Evolutionary conservation across 2,329 filamentous ascomycete species (phyloP), one percentile per base, ranked within the genome.

Genomic region (Penicillium sp.): DNA sequence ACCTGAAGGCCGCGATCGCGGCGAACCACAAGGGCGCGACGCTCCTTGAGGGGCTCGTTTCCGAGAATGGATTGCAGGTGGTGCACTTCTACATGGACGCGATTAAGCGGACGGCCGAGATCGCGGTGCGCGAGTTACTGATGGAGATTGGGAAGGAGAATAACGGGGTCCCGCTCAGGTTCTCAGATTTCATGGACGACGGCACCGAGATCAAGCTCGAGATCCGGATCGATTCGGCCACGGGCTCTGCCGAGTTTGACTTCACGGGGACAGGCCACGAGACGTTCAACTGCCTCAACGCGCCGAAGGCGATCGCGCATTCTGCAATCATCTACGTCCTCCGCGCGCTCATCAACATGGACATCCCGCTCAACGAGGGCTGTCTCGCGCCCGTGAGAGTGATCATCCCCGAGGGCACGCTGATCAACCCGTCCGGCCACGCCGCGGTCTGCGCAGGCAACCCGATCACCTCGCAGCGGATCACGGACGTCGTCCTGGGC

Each of bases 281-380:
- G 76, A 90, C 92, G 1, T 92, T 92, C 69, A 90, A 83, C 48
- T 93, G 93, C 69, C 89, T 89, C 75, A 95, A 95, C 70, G 91
- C 91, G 0, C 91, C 91, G 0, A 86, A 92, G 76, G 91, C 91
- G 3, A 90, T 95, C 52, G 93, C 91, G 0, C 92, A 91, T 78
- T 90, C 86, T 41, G 91, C 91, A 54, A 93, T 95, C 71, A 94
- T 95, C 73, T 96, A 96, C 82, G 92, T 90, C 69, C 83, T 96
- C 13, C 88, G 92, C 48, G 91, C 89, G 70, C 83, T 96, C 61
- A 92, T 96, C 69, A 88, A 86, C 44, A 87, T 91, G 66, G 91
- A 94, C 68, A 93, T 96, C 13, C 92, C 92, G 0, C 84, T 96
- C 3, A 96, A 96, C 78, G 91, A 96, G 77, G 92, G 92, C 66